Conservation (phyloP, 73 alveolate species). For the Symbiodinium natans region DNA sequence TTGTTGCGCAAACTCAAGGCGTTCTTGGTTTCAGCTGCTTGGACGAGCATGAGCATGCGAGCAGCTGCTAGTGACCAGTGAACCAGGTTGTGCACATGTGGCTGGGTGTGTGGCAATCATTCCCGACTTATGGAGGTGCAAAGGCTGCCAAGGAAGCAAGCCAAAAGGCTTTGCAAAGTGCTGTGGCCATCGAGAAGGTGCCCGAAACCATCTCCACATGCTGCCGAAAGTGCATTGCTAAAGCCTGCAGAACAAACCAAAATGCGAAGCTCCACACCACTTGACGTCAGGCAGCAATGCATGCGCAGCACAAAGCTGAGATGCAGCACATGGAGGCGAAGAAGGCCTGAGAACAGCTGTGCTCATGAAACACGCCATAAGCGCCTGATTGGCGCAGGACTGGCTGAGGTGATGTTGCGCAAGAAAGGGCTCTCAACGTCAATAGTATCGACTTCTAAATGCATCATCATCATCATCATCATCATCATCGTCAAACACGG, state of each 20-base stretch:
- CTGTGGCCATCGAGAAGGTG: not conserved
- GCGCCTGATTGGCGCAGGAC: too few species aligned
- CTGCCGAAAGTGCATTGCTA: not conserved
- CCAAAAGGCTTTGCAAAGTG: not conserved
- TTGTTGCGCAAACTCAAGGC: not conserved
- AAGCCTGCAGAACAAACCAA: not conserved
- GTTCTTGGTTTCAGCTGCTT: not conserved
- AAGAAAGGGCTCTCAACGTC: too few species aligned
- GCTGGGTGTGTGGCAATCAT: too few species aligned
- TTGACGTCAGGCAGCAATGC: not conserved
- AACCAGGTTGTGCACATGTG: too few species aligned
- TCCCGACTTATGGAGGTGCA: not conserved
- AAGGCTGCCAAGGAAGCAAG: not conserved
- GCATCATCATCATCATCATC: too few species aligned
- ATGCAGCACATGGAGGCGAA: not conserved
- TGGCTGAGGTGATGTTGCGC: too few species aligned
- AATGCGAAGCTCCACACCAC: not conserved
- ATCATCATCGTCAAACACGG: too few species aligned
- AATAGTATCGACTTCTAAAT: too few species aligned
- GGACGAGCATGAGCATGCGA: not conserved
- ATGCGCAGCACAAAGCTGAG: not conserved
- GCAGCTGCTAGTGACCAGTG: too few species aligned
- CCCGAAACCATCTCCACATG: too few species aligned
- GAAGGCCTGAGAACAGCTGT: not conserved
- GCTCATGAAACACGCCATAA: too few species aligned